phyloP scores from a whole-genome alignment of 2,329 filamentous ascomycete genomes.

The Pseudopithomyces maydicus region DNA sequence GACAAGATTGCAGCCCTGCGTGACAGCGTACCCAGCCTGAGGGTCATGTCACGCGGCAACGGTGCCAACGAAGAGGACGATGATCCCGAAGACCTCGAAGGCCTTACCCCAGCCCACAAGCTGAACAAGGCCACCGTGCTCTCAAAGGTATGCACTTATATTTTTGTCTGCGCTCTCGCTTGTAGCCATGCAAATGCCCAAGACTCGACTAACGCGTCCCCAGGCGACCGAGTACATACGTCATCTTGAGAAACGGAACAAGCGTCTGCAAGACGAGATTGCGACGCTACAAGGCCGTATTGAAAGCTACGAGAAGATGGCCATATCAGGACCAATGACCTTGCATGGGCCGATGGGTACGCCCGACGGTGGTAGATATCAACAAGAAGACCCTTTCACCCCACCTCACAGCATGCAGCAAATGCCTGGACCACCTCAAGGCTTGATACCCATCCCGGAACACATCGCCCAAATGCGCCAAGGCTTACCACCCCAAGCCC shows the following conservation, averaged over 20 bases:
- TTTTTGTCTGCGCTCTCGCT: not conserved
- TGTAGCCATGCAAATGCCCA: not conserved
- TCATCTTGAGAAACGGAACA: conserved; percentile 90
- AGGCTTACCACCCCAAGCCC: conserved; percentile 41
- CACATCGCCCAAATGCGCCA: conserved; percentile 48
- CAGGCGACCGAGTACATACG: conserved; percentile 89
- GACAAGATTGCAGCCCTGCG: conserved; percentile 93
- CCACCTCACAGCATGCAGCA: conserved; percentile 27
- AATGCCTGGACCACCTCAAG: conserved; percentile 42
- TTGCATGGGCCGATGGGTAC: conserved; percentile 37
- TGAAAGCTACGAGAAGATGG: conserved; percentile 68
- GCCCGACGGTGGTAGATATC: conserved; percentile 42
- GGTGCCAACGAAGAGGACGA: conserved; percentile 70
- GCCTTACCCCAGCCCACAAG: conserved; percentile 81
- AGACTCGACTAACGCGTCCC: not conserved
- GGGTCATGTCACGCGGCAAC: conserved; percentile 71
- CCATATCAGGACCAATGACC: conserved; percentile 58
- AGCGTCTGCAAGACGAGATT: conserved; percentile 81
- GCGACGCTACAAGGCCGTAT: conserved; percentile 77
- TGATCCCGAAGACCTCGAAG: conserved; percentile 76
- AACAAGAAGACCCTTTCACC: conserved; percentile 45
- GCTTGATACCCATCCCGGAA: conserved; percentile 50
- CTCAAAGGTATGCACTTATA: conserved; percentile 65
- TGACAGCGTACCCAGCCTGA: conserved; percentile 88
- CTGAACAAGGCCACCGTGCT: conserved; percentile 97